A percentile compares a stretch with the other conserved stretches of the same genome.
Conservation (phyloP, 169 alveolate genomes). For the Hepatocystis sp. region DNA sequence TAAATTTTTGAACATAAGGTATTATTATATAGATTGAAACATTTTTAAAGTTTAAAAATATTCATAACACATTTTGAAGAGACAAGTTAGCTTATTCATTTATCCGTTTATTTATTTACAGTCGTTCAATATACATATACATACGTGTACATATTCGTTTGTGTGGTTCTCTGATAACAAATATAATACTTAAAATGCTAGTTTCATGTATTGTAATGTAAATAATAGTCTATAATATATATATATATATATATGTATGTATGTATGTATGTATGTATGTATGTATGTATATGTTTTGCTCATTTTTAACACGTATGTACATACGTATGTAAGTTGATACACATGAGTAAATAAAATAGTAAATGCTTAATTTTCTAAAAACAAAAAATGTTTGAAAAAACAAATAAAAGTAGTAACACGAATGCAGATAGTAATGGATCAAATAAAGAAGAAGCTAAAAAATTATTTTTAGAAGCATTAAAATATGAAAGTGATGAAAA, state of each 20-base stretch:
- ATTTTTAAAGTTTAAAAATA: no score
- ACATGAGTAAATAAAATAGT: no score
- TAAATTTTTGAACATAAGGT: no score
- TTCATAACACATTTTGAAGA: no score
- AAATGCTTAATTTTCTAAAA: background rate
- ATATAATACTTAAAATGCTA: no score
- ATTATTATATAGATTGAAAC: no score
- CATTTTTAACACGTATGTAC: background rate
- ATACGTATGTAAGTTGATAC: slow-evolving; percentile 4
- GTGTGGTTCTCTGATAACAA: no score
- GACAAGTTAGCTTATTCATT: no score
- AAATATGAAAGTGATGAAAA: slow-evolving; percentile 68
- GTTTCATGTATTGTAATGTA: slow-evolving; percentile 21
- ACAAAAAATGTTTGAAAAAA: slow-evolving; percentile 40
- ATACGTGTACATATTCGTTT: no score
- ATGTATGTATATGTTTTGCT: background rate
- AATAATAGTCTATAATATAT: background rate
- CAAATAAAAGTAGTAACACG: slow-evolving; percentile 11
- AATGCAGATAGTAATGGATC: slow-evolving; percentile 7
- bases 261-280: background rate
- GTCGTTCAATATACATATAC: no score
- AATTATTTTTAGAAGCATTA: slow-evolving; percentile 49
- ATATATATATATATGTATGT: slow-evolving; percentile 2
- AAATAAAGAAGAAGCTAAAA: slow-evolving; percentile 57
- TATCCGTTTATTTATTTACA: no score